Conservation (phyloP, 2,329 filamentous ascomycete genomes). For the Aspergillus quadrilineatus region DNA sequence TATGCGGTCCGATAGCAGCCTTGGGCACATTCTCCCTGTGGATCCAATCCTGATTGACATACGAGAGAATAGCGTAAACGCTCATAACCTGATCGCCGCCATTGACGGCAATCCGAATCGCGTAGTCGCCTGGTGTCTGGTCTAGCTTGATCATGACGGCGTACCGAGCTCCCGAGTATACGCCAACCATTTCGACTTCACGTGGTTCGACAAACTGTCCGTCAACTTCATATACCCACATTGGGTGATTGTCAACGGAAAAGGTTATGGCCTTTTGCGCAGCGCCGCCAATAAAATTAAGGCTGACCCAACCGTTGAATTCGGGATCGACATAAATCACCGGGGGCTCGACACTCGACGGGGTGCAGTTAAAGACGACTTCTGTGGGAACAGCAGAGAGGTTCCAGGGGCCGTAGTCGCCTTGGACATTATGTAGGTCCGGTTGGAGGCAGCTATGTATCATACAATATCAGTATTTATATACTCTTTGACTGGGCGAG, state of each 20-base stretch:
- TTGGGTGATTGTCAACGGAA: constrained; percentile 46
- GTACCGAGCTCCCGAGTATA: constrained; percentile 42
- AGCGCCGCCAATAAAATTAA: constrained; percentile 57
- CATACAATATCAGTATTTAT: not conserved
- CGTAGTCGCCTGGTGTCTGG: constrained; percentile 39
- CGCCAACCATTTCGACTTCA: constrained; percentile 32
- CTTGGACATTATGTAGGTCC: constrained; percentile 24
- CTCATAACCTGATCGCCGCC: constrained; percentile 54
- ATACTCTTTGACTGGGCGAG: not conserved
- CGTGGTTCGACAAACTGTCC: constrained; percentile 45
- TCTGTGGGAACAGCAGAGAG: constrained; percentile 28
- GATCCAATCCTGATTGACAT: constrained; percentile 24
- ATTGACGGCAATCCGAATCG: constrained; percentile 51
- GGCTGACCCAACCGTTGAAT: constrained; percentile 49
- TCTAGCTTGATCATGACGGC: constrained; percentile 45
- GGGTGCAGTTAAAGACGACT: constrained; percentile 43
- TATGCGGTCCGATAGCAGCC: not conserved
- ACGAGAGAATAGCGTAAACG: constrained; percentile 50
- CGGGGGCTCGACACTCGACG: constrained; percentile 47
- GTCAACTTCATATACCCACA: constrained; percentile 48
- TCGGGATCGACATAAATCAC: constrained; percentile 43
- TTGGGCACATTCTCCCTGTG: not conserved
- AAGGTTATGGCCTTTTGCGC: constrained; percentile 51
- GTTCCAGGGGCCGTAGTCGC: constrained; percentile 25
- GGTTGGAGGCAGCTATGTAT: constrained; percentile 22